Conservation (phyloP, 129 eudicot genomes). For the Silybum marianum region DNA sequence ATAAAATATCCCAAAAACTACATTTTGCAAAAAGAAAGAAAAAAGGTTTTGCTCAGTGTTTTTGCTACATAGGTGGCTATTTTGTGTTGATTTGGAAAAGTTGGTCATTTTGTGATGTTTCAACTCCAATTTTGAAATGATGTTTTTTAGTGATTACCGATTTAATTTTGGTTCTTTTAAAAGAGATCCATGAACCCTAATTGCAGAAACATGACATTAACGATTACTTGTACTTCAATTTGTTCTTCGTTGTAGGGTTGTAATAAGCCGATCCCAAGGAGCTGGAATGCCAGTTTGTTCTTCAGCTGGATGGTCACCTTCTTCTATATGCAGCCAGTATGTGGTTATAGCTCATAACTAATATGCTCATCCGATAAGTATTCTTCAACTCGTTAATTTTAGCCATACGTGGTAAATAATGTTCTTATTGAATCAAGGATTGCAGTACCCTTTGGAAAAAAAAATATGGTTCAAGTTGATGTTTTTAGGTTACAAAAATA, state of each 20-base stretch:
- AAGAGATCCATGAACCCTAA: not conserved
- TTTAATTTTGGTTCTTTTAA: not conserved
- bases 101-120: not conserved
- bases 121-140: not conserved
- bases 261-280: conserved; percentile 23
- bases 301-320: conserved; percentile 27
- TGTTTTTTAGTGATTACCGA: not conserved
- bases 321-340: conserved; percentile 9
- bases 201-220: conserved; percentile 3
- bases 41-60: not conserved
- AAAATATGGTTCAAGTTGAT: not conserved
- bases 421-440: not conserved
- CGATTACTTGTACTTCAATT: not conserved
- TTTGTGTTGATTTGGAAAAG: not conserved
- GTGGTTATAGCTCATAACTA: conserved; percentile 25
- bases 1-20: not conserved
- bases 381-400: conserved; percentile 15
- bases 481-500: not conserved
- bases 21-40: not conserved
- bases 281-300: conserved; percentile 10
- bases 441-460: conserved; percentile 9
- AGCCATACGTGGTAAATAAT: conserved; percentile 19
- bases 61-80: not conserved
- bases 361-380: conserved; percentile 14
- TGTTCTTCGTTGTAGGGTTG: conserved; percentile 20